phyloP scores from a whole-genome alignment of 2,329 filamentous ascomycete species.

The Chaetomium globosum region DNA sequence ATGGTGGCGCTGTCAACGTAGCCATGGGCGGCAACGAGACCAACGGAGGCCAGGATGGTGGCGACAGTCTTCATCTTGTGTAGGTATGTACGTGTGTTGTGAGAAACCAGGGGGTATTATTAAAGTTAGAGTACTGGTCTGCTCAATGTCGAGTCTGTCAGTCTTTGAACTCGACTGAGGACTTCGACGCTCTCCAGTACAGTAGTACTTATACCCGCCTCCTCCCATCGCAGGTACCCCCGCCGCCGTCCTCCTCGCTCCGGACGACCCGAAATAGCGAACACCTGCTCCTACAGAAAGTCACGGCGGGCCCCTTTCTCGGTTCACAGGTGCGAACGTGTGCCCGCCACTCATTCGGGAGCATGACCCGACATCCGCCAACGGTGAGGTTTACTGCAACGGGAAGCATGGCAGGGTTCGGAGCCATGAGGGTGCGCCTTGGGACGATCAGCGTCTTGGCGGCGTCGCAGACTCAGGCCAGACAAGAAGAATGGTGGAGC shows the following conservation, averaged over 20 bases:
- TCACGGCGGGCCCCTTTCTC: background rate
- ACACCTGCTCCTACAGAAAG: background rate
- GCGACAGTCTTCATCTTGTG: conserved; percentile 40
- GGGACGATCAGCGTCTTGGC: conserved; percentile 21
- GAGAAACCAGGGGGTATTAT: background rate
- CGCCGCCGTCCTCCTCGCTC: background rate
- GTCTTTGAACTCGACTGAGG: background rate
- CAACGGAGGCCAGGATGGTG: conserved; percentile 42
- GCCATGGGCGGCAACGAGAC: conserved; percentile 52
- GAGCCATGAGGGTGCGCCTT: conserved; percentile 9
- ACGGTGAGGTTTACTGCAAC: conserved; percentile 26
- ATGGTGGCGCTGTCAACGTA: conserved; percentile 53
- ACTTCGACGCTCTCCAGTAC: background rate
- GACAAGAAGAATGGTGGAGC: background rate
- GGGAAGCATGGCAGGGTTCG: conserved; percentile 22
- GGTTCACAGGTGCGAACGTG: background rate
- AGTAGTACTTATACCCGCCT: conserved; percentile 12
- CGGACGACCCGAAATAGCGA: conserved; percentile 12
- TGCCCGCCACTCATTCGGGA: conserved; percentile 21
- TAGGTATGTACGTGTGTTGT: no score
- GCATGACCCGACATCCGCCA: conserved; percentile 22
- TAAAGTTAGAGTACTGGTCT: background rate
- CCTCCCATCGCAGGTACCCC: background rate
- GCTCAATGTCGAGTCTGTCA: background rate
- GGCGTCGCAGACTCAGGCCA: conserved; percentile 16